phyloP scores from a whole-genome alignment of 345 rosid species.

The Cardamine occulta region DNA sequence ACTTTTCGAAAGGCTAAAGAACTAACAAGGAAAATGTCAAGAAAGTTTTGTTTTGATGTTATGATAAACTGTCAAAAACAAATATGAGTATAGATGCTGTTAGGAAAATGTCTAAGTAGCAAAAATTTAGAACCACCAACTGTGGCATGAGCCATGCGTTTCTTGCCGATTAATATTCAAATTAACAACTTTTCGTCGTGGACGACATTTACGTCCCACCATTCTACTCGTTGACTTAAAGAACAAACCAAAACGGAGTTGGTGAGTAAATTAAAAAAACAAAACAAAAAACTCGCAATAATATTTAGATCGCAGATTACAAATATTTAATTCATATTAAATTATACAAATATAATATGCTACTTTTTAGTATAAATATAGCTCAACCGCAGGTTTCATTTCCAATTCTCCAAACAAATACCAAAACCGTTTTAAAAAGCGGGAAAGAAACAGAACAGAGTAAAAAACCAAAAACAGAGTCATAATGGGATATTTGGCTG shows the following conservation, averaged over 20 bases:
- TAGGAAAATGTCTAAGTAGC: not conserved
- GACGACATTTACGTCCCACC: conserved; percentile 10
- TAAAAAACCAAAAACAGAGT: not conserved
- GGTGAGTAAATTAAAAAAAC: too few relatives aligned
- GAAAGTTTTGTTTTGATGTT: not conserved
- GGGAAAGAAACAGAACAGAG: conserved; percentile 12
- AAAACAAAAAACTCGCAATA: too few relatives aligned
- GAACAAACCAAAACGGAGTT: not conserved
- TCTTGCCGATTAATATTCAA: not conserved
- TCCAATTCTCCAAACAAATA: conserved; percentile 1
- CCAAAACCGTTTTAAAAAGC: conserved; percentile 15
- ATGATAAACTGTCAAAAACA: too few relatives aligned
- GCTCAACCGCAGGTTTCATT: conserved; percentile 9
- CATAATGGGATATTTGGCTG: too few relatives aligned
- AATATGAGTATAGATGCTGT: not conserved
- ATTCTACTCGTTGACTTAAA: not conserved
- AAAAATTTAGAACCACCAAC: conserved; percentile 19
- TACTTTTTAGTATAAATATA: not conserved
- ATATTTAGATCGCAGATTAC: not conserved
- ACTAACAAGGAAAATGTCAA: too few relatives aligned
- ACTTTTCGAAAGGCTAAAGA: too few relatives aligned
- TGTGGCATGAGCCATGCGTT: conserved; percentile 27
- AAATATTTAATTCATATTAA: not conserved
- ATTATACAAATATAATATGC: not conserved
- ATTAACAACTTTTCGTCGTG: not conserved